These are phyloP conservation scores for Brasilioporus rufonigricans DNA, from an alignment of 768 basidiomycete species.

Conservation along the genomic window DNA sequence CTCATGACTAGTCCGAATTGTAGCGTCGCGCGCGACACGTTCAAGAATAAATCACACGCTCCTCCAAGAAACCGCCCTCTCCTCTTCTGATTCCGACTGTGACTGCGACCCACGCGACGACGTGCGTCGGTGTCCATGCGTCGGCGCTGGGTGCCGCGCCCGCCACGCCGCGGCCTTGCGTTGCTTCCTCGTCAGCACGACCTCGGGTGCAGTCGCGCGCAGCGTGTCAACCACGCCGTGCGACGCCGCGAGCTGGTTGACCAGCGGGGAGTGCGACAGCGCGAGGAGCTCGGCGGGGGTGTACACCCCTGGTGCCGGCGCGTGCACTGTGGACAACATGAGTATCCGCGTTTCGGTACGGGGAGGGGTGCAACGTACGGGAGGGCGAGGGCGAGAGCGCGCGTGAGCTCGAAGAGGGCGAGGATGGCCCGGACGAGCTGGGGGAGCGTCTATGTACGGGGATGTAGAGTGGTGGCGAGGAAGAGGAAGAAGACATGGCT, in stretches of 20 bases:
- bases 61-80: conserved; percentile 16
- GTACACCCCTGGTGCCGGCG: conserved; percentile 18
- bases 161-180: conserved; percentile 28
- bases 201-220: conserved; percentile 24
- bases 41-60: background rate
- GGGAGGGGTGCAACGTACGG: background rate
- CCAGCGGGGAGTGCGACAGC: conserved; percentile 24
- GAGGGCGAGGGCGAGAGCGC: conserved; percentile 1
- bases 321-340: background rate
- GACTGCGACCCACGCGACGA: conserved; percentile 10
- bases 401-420: conserved; percentile 13
- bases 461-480: conserved; percentile 30
- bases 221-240: conserved; percentile 5
- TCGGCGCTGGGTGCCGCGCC: conserved; percentile 2
- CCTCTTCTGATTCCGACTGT: conserved; percentile 18
- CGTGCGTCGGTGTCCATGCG: background rate
- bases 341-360: background rate
- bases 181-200: conserved; percentile 24
- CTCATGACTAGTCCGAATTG: background rate
- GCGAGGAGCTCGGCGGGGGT: conserved; percentile 25
- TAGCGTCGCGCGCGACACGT: background rate
- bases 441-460: conserved; percentile 39
- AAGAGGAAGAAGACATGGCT: conserved; percentile 25
- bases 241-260: conserved; percentile 6
- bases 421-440: background rate